Evolutionary conservation across 495 filamentous ascomycete species (phyloP), one percentile per base, ranked within the genome.

Genomic region (Viridothelium virens): DNA sequence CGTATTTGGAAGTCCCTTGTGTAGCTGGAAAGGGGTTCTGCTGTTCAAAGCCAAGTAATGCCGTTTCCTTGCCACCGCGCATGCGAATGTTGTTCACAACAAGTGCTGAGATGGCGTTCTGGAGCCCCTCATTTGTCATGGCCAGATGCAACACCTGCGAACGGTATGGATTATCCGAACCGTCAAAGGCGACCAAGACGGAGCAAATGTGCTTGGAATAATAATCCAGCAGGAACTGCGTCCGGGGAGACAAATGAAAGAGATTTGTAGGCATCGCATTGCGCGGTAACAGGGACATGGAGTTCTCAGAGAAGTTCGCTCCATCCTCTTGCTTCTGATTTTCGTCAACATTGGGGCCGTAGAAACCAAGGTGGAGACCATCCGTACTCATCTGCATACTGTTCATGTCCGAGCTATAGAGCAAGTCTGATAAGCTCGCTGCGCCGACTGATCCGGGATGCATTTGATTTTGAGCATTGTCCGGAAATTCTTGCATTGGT

Each of bases 191-290:
- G 16, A 97, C 91, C 70, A 96, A 89, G 67, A 90, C 88, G 0
- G 91, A 89, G 67, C 92, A 94, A 76, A 97, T 91, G 69, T 89
- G 87, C 72, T 92, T 93, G 65, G 92, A 87, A 75, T 94, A 91
- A 73, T 89, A 89, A 69, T 89, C 84, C 75, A 90, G 83, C 73
- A 88, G 77, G 67, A 82, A 84, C 70, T 81, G 80, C 47, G 86
- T 77, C 37, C 85, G 82, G 10, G 82, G 84, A 4, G 85, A 72
- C 65, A 77, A 70, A 63, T 72, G 72, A 56, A 70, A 72, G 63
- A 68, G 68, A 59, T 59, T 59, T 7, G 53, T 6, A 31, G 53
- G 53, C n/a, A 59, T 59, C 7, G 53, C 31, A 18, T 18, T 59
- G 10, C 53, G 53, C 18, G 53, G 53, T 18, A 59, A 34, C 53